Percentiles rank a stretch among this genome's conserved stretches.
Evolutionary conservation across 1,284 basidiomycete genomes (phyloP).

Genomic region (Paramarasmius palmivorus): DNA sequence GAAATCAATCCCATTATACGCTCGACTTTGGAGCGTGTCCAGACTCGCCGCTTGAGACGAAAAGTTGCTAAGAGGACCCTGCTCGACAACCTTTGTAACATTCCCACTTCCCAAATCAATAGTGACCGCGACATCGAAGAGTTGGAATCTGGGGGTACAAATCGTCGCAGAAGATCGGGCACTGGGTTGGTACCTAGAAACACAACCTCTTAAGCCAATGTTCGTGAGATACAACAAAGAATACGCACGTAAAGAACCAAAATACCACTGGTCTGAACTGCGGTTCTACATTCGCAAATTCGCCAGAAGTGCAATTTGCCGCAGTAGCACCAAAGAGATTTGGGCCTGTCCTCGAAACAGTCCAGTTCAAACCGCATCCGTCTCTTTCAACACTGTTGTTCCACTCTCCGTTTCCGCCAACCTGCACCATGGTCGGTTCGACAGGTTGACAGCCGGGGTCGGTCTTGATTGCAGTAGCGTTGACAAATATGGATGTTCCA

Average conservation of each 20-base stretch:
- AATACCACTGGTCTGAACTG: slow-evolving; percentile 50
- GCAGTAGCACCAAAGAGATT: slow-evolving; percentile 34
- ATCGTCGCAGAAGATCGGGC: slow-evolving; percentile 42
- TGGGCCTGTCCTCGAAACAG: slow-evolving; percentile 36
- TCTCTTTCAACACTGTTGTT: slow-evolving; percentile 37
- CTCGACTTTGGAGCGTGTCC: slow-evolving; percentile 44
- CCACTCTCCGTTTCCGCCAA: slow-evolving; percentile 34
- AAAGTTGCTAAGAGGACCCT: slow-evolving; percentile 27
- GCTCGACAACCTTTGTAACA: slow-evolving; percentile 28
- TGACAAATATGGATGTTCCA: slow-evolving; percentile 40
- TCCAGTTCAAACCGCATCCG: slow-evolving; percentile 41
- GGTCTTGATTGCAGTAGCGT: slow-evolving; percentile 47
- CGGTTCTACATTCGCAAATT: slow-evolving; percentile 18
- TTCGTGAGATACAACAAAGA: not conserved
- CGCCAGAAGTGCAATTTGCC: slow-evolving; percentile 25
- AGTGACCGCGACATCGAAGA: slow-evolving; percentile 39
- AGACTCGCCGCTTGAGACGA: not conserved
- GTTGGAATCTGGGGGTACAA: slow-evolving; percentile 42
- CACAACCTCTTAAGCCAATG: no score
- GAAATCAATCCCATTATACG: slow-evolving; percentile 55
- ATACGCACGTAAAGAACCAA: slow-evolving; percentile 52
- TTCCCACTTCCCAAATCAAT: slow-evolving; percentile 40
- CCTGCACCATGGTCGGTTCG: slow-evolving; percentile 32
- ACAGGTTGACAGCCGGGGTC: slow-evolving; percentile 43
- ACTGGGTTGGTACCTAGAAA: slow-evolving; percentile 34